Evolutionary conservation across 2,329 filamentous ascomycete genomes (phyloP).

Genomic region (Metarhizium guizhouense): DNA sequence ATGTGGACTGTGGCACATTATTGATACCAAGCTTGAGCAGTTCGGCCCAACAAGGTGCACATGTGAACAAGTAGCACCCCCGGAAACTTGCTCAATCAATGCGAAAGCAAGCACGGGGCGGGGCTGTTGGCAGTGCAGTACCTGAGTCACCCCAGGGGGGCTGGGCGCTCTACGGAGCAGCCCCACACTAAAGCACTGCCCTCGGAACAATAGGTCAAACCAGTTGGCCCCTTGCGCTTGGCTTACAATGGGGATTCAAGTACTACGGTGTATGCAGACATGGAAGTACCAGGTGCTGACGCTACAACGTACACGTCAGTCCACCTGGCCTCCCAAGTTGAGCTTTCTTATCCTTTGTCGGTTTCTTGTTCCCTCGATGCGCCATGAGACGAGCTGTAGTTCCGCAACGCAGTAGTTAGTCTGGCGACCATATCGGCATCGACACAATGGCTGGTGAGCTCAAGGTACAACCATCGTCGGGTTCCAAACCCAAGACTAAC

Average conservation of each 20-base stretch:
- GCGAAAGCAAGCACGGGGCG: too few relatives aligned
- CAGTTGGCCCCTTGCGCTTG: not conserved
- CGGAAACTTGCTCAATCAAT: too few relatives aligned
- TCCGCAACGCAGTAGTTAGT: not conserved
- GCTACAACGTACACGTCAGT: not conserved
- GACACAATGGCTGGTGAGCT: slow-evolving; percentile 9
- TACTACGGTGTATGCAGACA: not conserved
- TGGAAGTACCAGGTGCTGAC: too few relatives aligned
- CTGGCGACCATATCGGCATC: slow-evolving; percentile 1
- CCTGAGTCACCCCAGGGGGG: too few relatives aligned
- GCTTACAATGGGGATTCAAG: not conserved
- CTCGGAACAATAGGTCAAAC: too few relatives aligned
- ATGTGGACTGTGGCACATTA: too few relatives aligned
- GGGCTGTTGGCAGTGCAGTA: too few relatives aligned
- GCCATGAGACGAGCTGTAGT: slow-evolving; percentile 4
- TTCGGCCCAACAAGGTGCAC: too few relatives aligned
- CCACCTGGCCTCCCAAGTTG: not conserved
- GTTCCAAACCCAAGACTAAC: not conserved
- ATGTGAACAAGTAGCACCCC: too few relatives aligned
- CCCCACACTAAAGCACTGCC: too few relatives aligned
- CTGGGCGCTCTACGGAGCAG: too few relatives aligned
- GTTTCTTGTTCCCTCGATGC: not conserved
- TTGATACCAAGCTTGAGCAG: too few relatives aligned
- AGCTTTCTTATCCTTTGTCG: not conserved
- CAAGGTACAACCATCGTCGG: not conserved